A percentile compares a stretch with the other conserved stretches of the same genome.
Evolutionary conservation across 106 monocot species (phyloP).

Genomic region (Narthecium ossifragum): DNA sequence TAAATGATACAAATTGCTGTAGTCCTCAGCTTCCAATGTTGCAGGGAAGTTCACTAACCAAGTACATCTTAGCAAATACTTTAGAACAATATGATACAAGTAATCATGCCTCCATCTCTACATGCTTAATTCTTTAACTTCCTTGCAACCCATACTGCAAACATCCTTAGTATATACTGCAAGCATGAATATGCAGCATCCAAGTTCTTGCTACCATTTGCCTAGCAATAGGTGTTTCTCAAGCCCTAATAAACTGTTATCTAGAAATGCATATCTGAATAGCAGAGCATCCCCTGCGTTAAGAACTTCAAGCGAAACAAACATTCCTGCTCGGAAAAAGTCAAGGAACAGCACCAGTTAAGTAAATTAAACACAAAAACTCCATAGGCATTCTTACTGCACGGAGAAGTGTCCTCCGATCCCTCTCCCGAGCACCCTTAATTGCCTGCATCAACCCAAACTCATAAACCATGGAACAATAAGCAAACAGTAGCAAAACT

Average conservation of each 20-base stretch:
- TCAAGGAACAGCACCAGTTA: background rate
- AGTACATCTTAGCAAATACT: too few species aligned
- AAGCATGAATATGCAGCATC: too few species aligned
- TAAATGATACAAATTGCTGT: too few species aligned
- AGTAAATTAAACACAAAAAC: background rate
- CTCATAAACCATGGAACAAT: background rate
- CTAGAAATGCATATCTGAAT: background rate
- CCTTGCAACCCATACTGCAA: too few species aligned
- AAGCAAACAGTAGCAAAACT: background rate
- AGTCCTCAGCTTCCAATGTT: too few species aligned
- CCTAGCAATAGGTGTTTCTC: background rate
- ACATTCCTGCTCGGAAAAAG: background rate
- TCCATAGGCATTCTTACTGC: slow-evolving; percentile 27
- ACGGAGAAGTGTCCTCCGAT: slow-evolving; percentile 61
- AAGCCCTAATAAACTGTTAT: background rate
- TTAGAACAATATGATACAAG: too few species aligned
- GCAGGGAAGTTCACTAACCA: too few species aligned
- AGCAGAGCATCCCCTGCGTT: too few species aligned
- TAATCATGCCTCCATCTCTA: too few species aligned
- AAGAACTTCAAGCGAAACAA: background rate
- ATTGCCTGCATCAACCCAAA: slow-evolving; percentile 43
- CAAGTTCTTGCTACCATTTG: too few species aligned
- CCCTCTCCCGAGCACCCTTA: slow-evolving; percentile 69
- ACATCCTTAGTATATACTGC: too few species aligned
- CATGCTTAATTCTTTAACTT: too few species aligned